Base-by-base conservation (phyloP, 2,329 filamentous ascomycete genomes). In the Fusarium sp. region DNA sequence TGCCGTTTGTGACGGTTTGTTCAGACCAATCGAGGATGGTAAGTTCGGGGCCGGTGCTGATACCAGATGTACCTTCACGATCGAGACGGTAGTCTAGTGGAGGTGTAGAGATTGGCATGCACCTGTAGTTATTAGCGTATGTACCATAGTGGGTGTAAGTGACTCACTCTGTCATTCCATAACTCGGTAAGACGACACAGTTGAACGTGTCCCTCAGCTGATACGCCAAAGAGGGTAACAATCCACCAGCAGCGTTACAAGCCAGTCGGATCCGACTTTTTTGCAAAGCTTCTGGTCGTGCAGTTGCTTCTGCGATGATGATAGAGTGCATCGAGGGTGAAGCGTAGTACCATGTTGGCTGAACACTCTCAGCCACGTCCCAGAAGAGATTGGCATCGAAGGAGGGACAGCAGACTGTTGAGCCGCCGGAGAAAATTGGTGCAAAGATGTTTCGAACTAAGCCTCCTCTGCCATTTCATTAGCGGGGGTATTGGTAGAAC, bases 111-210 rank as follows among this genome's bases (percentile, higher is more conserved):
- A 67, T 67, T 0, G 64, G 64, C 64, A 67, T 67, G 7, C 64
- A 66, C 14, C 62, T 65, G 1, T 4, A 4, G n/a, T n/a, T n/a
- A n/a, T n/a, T n/a, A n/a, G n/a, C n/a, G n/a, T n/a, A n/a, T n/a
- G n/a, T n/a, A n/a, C n/a, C n/a, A n/a, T n/a, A n/a, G n/a, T n/a
- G n/a, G n/a, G n/a, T n/a, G n/a, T n/a, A n/a, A n/a, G n/a, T n/a
- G 3, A 48, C 62, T 38, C 28, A 66, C 62, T 67, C 61, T 47
- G 64, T 67, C 64, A 67, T 67, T 51, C 64, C 64, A 18, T 67
- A 67, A 1, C 64, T 67, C 1, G 64, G 64, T 3, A 67, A 24
- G 15, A 67, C 62, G 0, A 67, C 44, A 3, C 64, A 67, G 38
- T 60, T 35, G 2, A 67, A 67, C 0, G 61, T 67, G 1, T 67